Evolutionary conservation across 2,329 filamentous ascomycete genomes (phyloP), one percentile per base, ranked within the genome.

Genomic region (Exophiala alcalophila): DNA sequence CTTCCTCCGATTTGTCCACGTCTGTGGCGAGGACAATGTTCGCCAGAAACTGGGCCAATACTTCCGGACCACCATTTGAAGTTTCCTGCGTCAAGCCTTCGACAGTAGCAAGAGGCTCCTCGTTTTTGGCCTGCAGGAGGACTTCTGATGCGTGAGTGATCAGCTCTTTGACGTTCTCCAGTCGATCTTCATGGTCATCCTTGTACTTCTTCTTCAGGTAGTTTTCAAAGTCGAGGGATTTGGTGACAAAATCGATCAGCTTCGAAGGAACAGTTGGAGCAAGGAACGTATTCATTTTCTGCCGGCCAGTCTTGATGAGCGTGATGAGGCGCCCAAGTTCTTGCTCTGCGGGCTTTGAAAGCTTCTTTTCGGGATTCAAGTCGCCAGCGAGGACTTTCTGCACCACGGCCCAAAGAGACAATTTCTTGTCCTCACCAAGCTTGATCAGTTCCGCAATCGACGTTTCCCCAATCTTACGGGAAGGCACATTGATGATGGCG

Each of bases 151-250:
- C 88, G 59, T 95, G 81, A 11, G 71, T 78, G 43, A 94, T 69
- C n/a, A 97, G 78, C 63, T 97, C 91, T 58, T 92, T 80, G 0
- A 97, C 81, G 55, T 95, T 97, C 21, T 82, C 83, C 86, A 89
- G 92, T 48, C 89, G 75, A 42, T 81, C 74, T 54, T 92, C 87
- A 52, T 84, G 76, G 47, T 91, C 83, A 12, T 92, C 81, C 0
- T 76, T 72, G 53, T 91, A 84, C 15, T 80, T 77, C 8, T 77
- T 75, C 53, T 83, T 76, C 4, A 97, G 68, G 57, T 86, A 86
- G n/a, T 79, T 76, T 57, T 87, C 74, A 50, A 91, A 87, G 8
- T 77, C 71, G 5, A 94, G 74, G 53, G 83, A 83, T 9, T 77
- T 73, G 16, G 81, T 65, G 2, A 86, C 60, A 42, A 76, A 71